phyloP scores from a whole-genome alignment of 352 stramenopile species.

The Phytophthora uliginosa region DNA sequence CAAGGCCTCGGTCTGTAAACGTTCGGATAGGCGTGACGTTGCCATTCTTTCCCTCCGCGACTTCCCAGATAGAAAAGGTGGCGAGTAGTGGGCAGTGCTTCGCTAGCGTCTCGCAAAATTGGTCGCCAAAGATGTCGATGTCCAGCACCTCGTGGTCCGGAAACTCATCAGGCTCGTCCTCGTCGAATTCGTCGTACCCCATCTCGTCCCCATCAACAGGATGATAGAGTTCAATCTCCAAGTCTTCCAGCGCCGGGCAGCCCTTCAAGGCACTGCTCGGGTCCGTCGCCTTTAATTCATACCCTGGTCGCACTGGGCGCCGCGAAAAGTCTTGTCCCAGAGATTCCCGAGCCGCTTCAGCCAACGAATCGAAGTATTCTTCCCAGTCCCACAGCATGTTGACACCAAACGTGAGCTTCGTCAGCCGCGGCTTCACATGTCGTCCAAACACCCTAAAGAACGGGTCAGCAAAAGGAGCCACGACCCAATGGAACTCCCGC shows the following conservation, averaged over 20 bases:
- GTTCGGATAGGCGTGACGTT: conserved; percentile 40
- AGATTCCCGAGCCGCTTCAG: conserved; percentile 17
- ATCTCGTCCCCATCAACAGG: conserved; percentile 31
- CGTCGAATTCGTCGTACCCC: conserved; percentile 39
- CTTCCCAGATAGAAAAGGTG: conserved; percentile 44
- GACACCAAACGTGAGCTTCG: conserved; percentile 38
- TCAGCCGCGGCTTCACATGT: conserved; percentile 43
- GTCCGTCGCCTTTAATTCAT: conserved; percentile 39
- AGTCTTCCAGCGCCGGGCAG: conserved; percentile 44
- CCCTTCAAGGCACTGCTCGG: conserved; percentile 37
- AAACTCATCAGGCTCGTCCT: conserved; percentile 31
- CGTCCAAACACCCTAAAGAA: conserved; percentile 55
- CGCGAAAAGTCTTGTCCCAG: conserved; percentile 1
- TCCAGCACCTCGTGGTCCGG: conserved; percentile 41
- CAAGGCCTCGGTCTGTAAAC: conserved; percentile 48
- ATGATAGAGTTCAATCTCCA: conserved; percentile 55
- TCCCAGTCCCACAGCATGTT: conserved; percentile 59
- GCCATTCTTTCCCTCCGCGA: conserved; percentile 40
- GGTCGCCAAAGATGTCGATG: conserved; percentile 47
- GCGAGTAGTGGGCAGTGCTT: conserved; percentile 37
- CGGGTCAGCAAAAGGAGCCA: conserved; percentile 45
- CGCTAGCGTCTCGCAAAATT: conserved; percentile 40
- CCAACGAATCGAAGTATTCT: conserved; percentile 38
- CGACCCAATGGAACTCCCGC: conserved; percentile 51
- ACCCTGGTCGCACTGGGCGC: conserved; percentile 26